Base-by-base conservation (phyloP, 2,329 filamentous ascomycete species). In the Sporothrix variecibatus region DNA sequence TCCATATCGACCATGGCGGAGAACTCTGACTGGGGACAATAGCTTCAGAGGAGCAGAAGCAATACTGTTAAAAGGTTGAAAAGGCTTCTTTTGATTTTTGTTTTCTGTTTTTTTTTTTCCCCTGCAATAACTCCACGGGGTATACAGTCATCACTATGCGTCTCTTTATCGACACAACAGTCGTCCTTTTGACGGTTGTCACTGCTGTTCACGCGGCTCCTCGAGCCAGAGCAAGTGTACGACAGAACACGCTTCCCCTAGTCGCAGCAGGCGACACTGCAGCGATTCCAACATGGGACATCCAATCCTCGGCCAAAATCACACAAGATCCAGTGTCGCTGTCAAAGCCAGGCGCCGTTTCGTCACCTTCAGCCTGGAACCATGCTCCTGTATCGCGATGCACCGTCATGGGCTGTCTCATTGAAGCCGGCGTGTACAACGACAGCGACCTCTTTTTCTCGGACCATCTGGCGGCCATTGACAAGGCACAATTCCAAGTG, bases 371-470 rank as follows among this genome's bases (percentile, higher is more conserved):
- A 3, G 49, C 70, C 65, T 91, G 89, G 89, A 80, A 88, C 76
- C 84, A 84, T 12, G 81, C 87, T 51, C 79, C 83, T 6, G 76
- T 74, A 2, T 82, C 87, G 0, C 84, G 84, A 17, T 87, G 84
- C 74, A 90, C 89, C 0, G 80, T 90, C 2, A 87, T 91, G 85
- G 86, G 85, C 0, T 87, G 88, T 38, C 81, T 91, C 2, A 78
- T 91, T n/a, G 81, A 85, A 9, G 85, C 84, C 6, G 84, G 84
- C 1, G 81, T 87, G 15, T 89, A 88, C 80, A 82, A 84, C 28
- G 88, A 90, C 64, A 80, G 81, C 0, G 80, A 87, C 0, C 78
- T 91, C 0, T 91, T 90, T 80, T 89, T 85, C 79, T 90, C 87
- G 0, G 81, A 87, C 31, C 86, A 86, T 74, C 78, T 84, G 56